Evolutionary conservation across 139 green algal genomes (phyloP).

Genomic region (Coelastrella sp.): DNA sequence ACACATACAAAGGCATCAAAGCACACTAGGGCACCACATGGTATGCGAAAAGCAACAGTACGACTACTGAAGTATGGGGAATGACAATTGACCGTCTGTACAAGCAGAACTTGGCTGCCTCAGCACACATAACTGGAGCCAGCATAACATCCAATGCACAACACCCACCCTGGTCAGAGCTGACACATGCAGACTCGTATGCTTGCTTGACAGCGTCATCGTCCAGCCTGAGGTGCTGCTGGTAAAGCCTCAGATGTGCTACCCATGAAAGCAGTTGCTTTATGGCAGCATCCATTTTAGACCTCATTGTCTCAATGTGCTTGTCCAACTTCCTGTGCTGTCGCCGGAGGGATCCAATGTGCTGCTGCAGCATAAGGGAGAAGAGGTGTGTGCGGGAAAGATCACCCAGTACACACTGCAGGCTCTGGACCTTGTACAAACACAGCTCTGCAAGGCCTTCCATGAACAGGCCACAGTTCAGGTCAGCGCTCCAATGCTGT

Average conservation of each 20-base stretch:
- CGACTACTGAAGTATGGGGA: too few species aligned
- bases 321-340: background rate
- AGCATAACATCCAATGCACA: background rate
- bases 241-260: background rate
- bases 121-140: background rate
- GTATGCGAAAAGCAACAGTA: too few species aligned
- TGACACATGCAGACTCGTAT: background rate
- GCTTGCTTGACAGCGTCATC: background rate
- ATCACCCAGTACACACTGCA: background rate
- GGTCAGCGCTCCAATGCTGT: background rate
- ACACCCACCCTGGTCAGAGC: background rate
- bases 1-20: too few species aligned
- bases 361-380: background rate
- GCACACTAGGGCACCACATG: too few species aligned
- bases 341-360: background rate
- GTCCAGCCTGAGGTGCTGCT: background rate
- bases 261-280: constrained; percentile 14
- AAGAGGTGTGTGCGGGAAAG: background rate
- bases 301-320: background rate
- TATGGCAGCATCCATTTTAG: background rate
- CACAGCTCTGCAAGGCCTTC: constrained; percentile 6
- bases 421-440: background rate
- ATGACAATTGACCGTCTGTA: too few species aligned
- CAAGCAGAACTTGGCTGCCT: too few species aligned
- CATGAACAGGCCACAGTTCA: background rate